phyloP scores from a whole-genome alignment of 2,329 filamentous ascomycete species.

The Bimuria novae-zelandiae region DNA sequence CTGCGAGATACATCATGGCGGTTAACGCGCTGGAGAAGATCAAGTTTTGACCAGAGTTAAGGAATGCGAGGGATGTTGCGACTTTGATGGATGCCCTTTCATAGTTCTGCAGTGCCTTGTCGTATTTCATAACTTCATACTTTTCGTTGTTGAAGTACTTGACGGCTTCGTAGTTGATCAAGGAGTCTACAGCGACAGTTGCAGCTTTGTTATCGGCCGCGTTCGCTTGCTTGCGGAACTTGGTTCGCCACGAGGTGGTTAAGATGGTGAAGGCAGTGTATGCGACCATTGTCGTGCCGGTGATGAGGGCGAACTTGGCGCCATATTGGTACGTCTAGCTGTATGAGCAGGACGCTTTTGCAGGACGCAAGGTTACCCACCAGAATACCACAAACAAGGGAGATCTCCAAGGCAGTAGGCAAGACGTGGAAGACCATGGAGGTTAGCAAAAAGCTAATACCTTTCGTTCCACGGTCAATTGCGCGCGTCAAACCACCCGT shows the following conservation, averaged over 20 bases:
- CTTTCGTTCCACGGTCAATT: conserved; percentile 96
- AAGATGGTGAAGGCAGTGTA: conserved; percentile 97
- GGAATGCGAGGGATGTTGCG: conserved; percentile 85
- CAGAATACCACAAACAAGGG: conserved; percentile 92
- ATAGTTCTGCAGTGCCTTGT: conserved; percentile 82
- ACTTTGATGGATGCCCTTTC: conserved; percentile 97
- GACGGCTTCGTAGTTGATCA: conserved; percentile 99
- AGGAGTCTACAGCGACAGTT: conserved; percentile 91
- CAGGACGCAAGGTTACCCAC: conserved; percentile 39
- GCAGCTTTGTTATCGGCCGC: conserved; percentile 94
- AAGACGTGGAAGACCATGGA: conserved; percentile 99
- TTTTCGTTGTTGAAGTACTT: conserved; percentile 99
- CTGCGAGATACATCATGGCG: conserved; percentile 97
- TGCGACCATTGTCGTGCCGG: conserved; percentile 84
- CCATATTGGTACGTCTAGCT: conserved; percentile 87
- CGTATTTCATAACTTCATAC: conserved; percentile 89
- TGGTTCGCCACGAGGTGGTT: conserved; percentile 96
- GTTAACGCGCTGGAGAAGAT: conserved; percentile 95
- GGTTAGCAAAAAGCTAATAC: conserved; percentile 93
- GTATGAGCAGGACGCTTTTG: conserved; percentile 10
- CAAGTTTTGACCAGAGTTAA: conserved; percentile 95
- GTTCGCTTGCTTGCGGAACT: conserved; percentile 93
- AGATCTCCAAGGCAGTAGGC: conserved; percentile 90
- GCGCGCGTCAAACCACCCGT: conserved; percentile 92
- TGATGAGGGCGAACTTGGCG: conserved; percentile 87